Evolutionary conservation across 192 early-diverging fungal genomes (phyloP), one percentile per base, ranked within the genome.

Genomic region (Haplosporangium gracile): DNA sequence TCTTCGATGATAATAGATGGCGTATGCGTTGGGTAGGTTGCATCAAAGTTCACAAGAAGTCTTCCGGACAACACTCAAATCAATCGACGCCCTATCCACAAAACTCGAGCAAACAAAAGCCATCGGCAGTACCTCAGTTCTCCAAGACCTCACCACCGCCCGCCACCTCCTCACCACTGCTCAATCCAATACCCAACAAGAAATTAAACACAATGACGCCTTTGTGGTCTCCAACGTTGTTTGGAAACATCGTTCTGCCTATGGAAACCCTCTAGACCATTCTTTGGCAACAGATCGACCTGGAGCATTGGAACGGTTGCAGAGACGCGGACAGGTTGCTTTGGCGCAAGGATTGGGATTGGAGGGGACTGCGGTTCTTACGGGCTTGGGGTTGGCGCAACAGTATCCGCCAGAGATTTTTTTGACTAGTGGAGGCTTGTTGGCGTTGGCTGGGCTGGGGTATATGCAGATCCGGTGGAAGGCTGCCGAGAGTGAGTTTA

Each of bases 381-480:
- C 79, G 18, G 79, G 84, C 0, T 4, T 86, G n/a, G 84, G 84
- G 7, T 16, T 86, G 63, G 84, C 84, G 15, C 83, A 86, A 74
- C 83, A 86, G 47, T 86, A 77, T 26, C 83, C 83, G 26, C 83
- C 84, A 45, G 84, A 86, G 76, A 70, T 86, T 40, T 86, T 81
- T 65, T 49, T 86, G 49, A 74, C 84, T 1, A 86, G 84, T 40
- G 84, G 84, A 0, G 70, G 79, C 0, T 16, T 86, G 51, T 71
- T 86, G 34, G 74, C 84, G 10, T 40, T 81, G 69, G 75, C 72
- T 18, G 84, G 84, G n/a, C 55, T 86, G 39, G 84, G 84, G 18
- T 86, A 86, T 36, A 75, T 86, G 78, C 84, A 86, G 29, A 40
- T 81, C n/a, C 78, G 84, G n/a, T 86, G 84, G 84, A 86, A 86